Conservation (phyloP, 2,329 filamentous ascomycete genomes). For the Coniochaeta sp. region DNA sequence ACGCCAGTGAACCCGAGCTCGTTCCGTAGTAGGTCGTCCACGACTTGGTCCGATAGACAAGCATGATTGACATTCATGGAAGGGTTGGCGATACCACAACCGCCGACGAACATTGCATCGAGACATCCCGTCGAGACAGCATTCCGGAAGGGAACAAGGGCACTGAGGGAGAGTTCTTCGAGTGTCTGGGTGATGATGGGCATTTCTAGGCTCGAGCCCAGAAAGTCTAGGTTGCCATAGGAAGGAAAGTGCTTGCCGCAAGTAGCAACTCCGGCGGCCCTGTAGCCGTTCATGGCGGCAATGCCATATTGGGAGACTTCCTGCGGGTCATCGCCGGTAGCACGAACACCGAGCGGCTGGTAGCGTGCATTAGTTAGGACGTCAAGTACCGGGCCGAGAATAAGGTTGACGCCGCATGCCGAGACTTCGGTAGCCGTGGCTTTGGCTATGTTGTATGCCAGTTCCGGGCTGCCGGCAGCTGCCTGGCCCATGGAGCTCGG, state of each 20-base stretch:
- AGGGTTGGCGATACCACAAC: constrained; percentile 84
- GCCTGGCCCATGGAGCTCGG: constrained; percentile 95
- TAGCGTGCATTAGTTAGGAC: constrained; percentile 89
- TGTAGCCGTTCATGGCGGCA: constrained; percentile 85
- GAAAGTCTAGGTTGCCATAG: constrained; percentile 90
- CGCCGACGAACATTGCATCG: constrained; percentile 93
- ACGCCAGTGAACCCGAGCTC: constrained; percentile 88
- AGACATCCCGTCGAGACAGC: constrained; percentile 75
- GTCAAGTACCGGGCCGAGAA: constrained; percentile 88
- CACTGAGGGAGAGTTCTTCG: constrained; percentile 86
- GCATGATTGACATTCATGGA: constrained; percentile 95
- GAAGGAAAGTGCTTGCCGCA: constrained; percentile 96
- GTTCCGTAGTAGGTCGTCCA: constrained; percentile 80
- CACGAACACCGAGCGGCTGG: constrained; percentile 83
- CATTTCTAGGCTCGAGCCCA: constrained; percentile 84
- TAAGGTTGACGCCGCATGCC: constrained; percentile 91
- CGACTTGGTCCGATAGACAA: constrained; percentile 86
- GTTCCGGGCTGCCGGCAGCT: constrained; percentile 77
- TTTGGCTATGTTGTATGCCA: constrained; percentile 86
- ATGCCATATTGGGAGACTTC: constrained; percentile 91
- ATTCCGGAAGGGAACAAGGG: constrained; percentile 84
- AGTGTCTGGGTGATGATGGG: constrained; percentile 93
- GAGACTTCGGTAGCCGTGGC: constrained; percentile 89
- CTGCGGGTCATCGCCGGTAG: constrained; percentile 86
- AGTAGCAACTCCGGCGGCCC: constrained; percentile 80